A percentile compares a stretch with the other conserved stretches of the same genome.
Evolutionary conservation across 768 basidiomycete genomes (phyloP).

Genomic region (Phlebiopsis gigantea): DNA sequence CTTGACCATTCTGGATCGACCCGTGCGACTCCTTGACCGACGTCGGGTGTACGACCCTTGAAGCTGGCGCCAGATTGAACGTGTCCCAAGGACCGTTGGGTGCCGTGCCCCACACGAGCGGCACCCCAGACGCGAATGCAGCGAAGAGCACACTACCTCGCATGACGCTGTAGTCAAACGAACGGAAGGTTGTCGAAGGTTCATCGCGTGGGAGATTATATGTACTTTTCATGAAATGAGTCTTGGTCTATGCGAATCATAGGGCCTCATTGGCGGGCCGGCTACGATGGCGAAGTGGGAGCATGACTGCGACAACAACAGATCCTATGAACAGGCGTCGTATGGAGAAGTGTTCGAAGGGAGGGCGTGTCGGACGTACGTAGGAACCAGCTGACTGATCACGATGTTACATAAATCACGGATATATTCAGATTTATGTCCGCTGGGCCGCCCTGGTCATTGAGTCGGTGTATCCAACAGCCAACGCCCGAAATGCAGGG

Average conservation of each 20-base stretch:
- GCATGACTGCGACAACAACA: neutral
- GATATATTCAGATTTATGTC: neutral
- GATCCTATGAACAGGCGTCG: neutral
- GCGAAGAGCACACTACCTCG: neutral
- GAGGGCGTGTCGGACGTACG: neutral
- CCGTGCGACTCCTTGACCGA: neutral
- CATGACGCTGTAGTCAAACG: neutral
- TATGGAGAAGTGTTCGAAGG: neutral
- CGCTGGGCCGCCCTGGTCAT: neutral
- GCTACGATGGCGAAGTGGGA: neutral
- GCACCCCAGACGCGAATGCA: neutral
- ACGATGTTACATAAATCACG: too few relatives aligned
- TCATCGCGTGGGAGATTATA: neutral
- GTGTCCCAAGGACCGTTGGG: slow-evolving; percentile 39
- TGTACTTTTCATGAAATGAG: neutral
- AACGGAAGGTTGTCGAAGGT: neutral
- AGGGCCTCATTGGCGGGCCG: neutral
- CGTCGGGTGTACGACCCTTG: slow-evolving; percentile 27
- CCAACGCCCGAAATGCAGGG: neutral
- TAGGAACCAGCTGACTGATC: neutral
- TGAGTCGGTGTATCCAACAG: neutral
- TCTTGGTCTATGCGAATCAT: neutral
- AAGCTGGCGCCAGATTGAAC: slow-evolving; percentile 36
- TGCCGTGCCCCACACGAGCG: slow-evolving; percentile 16
- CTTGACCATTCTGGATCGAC: slow-evolving; percentile 1